These are phyloP conservation scores for Triticum monococcum DNA, from an alignment of 176 grass and related monocot genomes.

Conservation along the genomic window DNA sequence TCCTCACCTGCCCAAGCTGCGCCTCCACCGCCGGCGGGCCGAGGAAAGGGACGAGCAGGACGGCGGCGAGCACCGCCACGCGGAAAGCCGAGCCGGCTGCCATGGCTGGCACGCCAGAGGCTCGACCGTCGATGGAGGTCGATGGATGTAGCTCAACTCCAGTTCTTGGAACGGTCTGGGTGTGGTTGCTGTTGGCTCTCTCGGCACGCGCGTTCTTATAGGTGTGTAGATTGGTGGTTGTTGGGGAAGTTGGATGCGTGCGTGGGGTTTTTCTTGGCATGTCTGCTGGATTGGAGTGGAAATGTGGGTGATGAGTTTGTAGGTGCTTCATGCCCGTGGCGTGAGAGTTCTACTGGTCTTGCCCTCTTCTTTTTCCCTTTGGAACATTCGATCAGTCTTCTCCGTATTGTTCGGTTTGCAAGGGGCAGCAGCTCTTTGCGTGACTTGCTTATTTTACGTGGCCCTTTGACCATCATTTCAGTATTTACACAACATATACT, in stretches of 20 bases:
- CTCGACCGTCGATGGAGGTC: not conserved
- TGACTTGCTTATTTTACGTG: constrained; percentile 14
- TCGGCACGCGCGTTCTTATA: constrained; percentile 5
- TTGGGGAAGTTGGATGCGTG: not conserved
- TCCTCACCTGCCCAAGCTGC: constrained; percentile 43
- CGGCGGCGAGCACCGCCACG: constrained; percentile 26
- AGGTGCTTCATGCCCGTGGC: constrained; percentile 40
- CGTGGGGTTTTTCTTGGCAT: constrained; percentile 42
- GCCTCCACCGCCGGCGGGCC: constrained; percentile 6
- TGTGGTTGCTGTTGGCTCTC: not conserved
- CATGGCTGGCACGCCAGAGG: not conserved
- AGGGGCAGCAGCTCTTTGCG: not conserved
- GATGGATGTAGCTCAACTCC: not conserved
- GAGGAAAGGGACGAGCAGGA: constrained; percentile 38
- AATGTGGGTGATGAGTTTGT: constrained; percentile 30
- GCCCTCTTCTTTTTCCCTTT: not conserved
- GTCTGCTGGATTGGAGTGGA: constrained; percentile 34
- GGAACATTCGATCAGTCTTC: not conserved
- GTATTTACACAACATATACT: not conserved
- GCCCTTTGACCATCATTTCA: not conserved
- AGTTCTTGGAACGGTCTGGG: not conserved
- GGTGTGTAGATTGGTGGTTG: not conserved
- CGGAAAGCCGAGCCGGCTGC: constrained; percentile 28
- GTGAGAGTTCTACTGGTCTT: not conserved
- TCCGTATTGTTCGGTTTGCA: not conserved